A percentile compares a stretch with the other conserved stretches of the same genome.
phyloP scores from a whole-genome alignment of 352 stramenopile genomes.

The Phytophthora vignae region DNA sequence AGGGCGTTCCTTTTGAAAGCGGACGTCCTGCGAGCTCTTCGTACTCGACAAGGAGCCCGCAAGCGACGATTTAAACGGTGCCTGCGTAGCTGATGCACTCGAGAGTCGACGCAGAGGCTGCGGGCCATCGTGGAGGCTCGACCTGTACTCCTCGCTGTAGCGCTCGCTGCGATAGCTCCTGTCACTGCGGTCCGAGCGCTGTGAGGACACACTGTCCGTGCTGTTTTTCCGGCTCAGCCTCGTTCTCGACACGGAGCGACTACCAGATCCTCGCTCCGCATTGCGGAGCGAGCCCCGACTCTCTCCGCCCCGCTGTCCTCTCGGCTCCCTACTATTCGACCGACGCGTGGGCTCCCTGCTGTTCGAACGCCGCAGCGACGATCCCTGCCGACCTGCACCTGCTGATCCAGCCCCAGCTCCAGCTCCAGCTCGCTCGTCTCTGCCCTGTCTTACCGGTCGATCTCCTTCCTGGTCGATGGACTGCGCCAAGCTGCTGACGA shows the following conservation, averaged over 20 bases:
- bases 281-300: slow-evolving; percentile 28
- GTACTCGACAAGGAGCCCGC: slow-evolving; percentile 29
- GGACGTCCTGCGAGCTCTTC: slow-evolving; percentile 64
- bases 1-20: slow-evolving; percentile 39
- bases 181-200: slow-evolving; percentile 57
- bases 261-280: slow-evolving; percentile 32
- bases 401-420: background rate
- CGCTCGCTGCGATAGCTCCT: slow-evolving; percentile 40
- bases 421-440: slow-evolving; percentile 4
- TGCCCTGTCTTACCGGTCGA: slow-evolving; percentile 17
- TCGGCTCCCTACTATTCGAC: slow-evolving; percentile 27
- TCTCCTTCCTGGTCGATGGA: slow-evolving; percentile 40
- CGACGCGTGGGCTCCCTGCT: slow-evolving; percentile 22
- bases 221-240: slow-evolving; percentile 60
- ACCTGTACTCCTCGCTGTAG: slow-evolving; percentile 38
- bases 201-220: slow-evolving; percentile 59
- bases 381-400: slow-evolving; percentile 10
- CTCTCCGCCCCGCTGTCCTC: slow-evolving; percentile 17
- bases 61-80: slow-evolving; percentile 39
- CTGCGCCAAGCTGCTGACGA: slow-evolving; percentile 50
- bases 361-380: slow-evolving; percentile 29
- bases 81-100: slow-evolving; percentile 23
- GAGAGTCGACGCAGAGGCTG: slow-evolving; percentile 30
- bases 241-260: slow-evolving; percentile 35
- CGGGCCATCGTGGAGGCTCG: slow-evolving; percentile 27